Percentiles rank a stretch among this genome's conserved stretches.
Conservation (phyloP, 2,329 filamentous ascomycete genomes). For the Monilinia aucupariae region DNA sequence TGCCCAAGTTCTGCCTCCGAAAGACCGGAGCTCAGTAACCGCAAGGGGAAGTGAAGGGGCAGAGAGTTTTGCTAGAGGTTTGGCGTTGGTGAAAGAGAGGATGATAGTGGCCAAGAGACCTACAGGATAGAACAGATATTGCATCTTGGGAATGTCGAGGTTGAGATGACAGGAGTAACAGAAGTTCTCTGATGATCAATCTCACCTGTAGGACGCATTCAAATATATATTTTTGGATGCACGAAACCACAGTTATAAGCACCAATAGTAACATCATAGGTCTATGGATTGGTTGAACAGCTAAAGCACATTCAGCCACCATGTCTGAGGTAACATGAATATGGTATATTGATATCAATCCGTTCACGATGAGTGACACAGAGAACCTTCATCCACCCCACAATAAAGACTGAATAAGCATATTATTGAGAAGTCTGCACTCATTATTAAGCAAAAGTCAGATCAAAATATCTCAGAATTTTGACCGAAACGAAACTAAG, state of each 20-base stretch:
- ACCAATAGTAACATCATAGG: not conserved
- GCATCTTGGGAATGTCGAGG: not conserved
- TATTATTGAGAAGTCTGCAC: not conserved
- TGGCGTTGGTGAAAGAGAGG: not conserved
- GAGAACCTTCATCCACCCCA: not conserved
- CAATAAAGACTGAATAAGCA: not conserved
- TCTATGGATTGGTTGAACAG: not conserved
- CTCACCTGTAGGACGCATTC: not conserved
- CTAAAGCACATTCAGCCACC: not conserved
- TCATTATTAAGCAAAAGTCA: not conserved
- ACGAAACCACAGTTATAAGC: not conserved
- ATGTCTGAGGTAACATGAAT: not conserved
- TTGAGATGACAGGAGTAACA: not conserved
- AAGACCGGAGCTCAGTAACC: constrained; percentile 17
- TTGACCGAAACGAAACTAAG: not conserved
- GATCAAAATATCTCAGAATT: not conserved
- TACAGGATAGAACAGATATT: not conserved
- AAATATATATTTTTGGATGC: not conserved
- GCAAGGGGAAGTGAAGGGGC: constrained; percentile 15
- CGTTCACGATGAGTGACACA: not conserved
- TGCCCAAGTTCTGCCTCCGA: constrained; percentile 16
- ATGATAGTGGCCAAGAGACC: not conserved
- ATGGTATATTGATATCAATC: not conserved
- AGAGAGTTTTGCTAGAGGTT: not conserved
- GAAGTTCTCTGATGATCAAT: not conserved